A percentile compares a stretch with the other conserved stretches of the same genome.
phyloP scores from a whole-genome alignment of 2,329 filamentous ascomycete genomes.

The Dissoconium aciculare region DNA sequence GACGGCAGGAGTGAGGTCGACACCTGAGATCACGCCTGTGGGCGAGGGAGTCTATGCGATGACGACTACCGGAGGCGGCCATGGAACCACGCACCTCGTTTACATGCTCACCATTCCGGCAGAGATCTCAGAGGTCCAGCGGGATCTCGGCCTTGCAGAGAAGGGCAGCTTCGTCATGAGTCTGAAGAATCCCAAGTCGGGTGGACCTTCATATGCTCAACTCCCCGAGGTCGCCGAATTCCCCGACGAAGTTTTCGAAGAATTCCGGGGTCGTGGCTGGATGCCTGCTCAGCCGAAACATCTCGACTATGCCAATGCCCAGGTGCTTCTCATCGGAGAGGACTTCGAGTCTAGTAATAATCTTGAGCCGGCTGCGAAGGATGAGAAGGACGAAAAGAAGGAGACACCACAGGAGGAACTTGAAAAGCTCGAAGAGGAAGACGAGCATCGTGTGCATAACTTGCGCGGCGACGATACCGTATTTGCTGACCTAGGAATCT shows the following conservation, averaged over 20 bases:
- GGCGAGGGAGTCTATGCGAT: slow-evolving; percentile 78
- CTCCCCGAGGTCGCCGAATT: slow-evolving; percentile 54
- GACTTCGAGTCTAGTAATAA: slow-evolving; percentile 42
- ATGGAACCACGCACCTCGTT: slow-evolving; percentile 49
- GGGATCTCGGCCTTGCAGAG: slow-evolving; percentile 54
- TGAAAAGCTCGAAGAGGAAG: slow-evolving; percentile 60
- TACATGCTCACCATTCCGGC: slow-evolving; percentile 66
- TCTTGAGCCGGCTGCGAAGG: slow-evolving; percentile 41
- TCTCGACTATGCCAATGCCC: slow-evolving; percentile 58
- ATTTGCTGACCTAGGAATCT: slow-evolving; percentile 45
- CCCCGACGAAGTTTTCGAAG: slow-evolving; percentile 56
- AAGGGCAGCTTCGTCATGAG: slow-evolving; percentile 66
- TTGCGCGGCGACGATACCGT: slow-evolving; percentile 43
- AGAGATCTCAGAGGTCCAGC: slow-evolving; percentile 55
- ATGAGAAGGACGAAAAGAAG: slow-evolving; percentile 40
- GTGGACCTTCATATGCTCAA: slow-evolving; percentile 47
- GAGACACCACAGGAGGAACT: slow-evolving; percentile 55
- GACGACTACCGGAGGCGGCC: slow-evolving; percentile 50
- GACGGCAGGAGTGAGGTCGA: slow-evolving; percentile 53
- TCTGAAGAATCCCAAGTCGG: slow-evolving; percentile 62
- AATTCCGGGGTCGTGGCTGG: slow-evolving; percentile 63
- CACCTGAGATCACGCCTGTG: slow-evolving; percentile 56
- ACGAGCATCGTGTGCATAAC: slow-evolving; percentile 50
- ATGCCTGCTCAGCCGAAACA: slow-evolving; percentile 56
- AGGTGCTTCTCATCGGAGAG: slow-evolving; percentile 67